These are phyloP conservation scores for Heterobasidion annosum DNA, from an alignment of 1,284 basidiomycete species.

Conservation along the genomic window DNA sequence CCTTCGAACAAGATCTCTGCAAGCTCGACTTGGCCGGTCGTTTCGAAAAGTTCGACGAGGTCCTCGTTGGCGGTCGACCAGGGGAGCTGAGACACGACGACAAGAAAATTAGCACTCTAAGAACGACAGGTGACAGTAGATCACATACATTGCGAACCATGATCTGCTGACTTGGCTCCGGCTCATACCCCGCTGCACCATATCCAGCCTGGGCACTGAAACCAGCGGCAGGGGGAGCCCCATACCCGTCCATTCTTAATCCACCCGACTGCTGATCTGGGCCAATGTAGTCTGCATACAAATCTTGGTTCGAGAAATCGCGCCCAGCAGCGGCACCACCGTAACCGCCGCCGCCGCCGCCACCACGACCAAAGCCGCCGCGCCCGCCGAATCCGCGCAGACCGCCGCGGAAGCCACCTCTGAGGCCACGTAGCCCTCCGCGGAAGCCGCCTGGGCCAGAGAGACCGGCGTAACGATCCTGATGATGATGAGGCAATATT, in stretches of 20 bases:
- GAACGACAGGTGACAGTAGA: background rate
- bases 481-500: conserved; percentile 7
- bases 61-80: conserved; percentile 99
- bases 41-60: conserved; percentile 95
- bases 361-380: conserved; percentile 38
- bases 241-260: conserved; percentile 39
- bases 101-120: conserved; percentile 3
- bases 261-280: conserved; percentile 55
- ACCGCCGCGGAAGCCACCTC: conserved; percentile 53
- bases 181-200: conserved; percentile 26
- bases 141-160: conserved; percentile 90
- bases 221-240: conserved; percentile 29
- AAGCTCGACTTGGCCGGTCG: conserved; percentile 88
- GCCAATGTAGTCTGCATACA: conserved; percentile 78
- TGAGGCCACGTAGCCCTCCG: conserved; percentile 43
- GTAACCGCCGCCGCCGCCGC: conserved; percentile 40
- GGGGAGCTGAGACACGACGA: conserved; percentile 55
- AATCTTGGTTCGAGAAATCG: conserved; percentile 69
- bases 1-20: conserved; percentile 94
- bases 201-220: conserved; percentile 22
- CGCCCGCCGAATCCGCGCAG: conserved; percentile 29
- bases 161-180: conserved; percentile 92
- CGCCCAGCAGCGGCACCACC: conserved; percentile 36
- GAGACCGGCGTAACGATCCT: conserved; percentile 86
- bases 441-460: conserved; percentile 56